Base-by-base conservation (phyloP, 768 basidiomycete species). In the Scleroderma bovista region DNA sequence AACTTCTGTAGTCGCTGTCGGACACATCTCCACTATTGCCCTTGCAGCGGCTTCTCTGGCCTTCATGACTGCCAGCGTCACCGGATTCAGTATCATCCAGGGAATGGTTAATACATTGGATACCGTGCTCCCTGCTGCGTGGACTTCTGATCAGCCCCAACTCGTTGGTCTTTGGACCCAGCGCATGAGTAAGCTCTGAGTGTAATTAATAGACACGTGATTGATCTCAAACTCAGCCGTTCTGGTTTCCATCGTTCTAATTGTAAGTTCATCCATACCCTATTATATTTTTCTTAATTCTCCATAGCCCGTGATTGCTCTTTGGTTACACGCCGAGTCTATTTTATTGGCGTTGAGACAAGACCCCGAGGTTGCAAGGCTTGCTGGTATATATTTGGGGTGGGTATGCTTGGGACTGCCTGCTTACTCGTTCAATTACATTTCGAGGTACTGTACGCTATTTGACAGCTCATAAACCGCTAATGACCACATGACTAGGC, bases 141-240 rank as follows among this genome's bases (percentile, higher is more conserved):
- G 90, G 93, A 94, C 96, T 0, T 93, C 92, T 2, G 62, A 83
- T 1, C 81, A 85, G 26, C 95, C 93, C 0, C 70, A 84, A 13
- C 75, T 91, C 10, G 90, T 97, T 11, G 93, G 93, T 7, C 74
- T 95, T 8, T 95, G 93, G 93, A 69, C 86, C 9, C 92, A 94
- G 65, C 74, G 93, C 54, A 93, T 91, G 88, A 72, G 86, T 87
- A 55, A 40, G 84, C 72, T 48, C 36, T 6, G 16, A 9, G 16
- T n/a, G 31, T 36, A 2, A 29, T 19, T 24, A 9, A 40, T n/a
- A 13, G 8, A 12, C 4, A 29, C 41, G 13, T 17, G 16, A 5
- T 17, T 41, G 4, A 20, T 4, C 19, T 40, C 17, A 10, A 13
- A 48, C 47, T 34, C 41, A 22, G 5, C 12, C 16, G 24, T 20